Evolutionary conservation across 345 rosid genomes (phyloP).

Genomic region (Sisymbrium altissimum): DNA sequence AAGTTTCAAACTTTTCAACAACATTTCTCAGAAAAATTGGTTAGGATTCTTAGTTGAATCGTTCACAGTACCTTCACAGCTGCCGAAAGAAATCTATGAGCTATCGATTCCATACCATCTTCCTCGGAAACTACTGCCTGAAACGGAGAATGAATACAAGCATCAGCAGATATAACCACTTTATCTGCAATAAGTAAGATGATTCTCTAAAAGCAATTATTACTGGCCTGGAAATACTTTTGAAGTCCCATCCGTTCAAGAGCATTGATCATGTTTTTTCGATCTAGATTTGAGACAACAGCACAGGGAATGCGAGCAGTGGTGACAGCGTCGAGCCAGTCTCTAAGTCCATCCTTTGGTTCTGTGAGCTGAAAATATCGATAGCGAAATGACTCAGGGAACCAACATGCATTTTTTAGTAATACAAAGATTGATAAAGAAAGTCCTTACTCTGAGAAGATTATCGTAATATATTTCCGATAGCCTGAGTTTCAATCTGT

Average conservation of each 20-base stretch:
- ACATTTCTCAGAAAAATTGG: neutral
- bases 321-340: constrained; percentile 86
- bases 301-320: constrained; percentile 91
- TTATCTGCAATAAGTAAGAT: neutral
- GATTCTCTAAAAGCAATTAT: constrained; percentile 6
- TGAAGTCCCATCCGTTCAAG: constrained; percentile 71
- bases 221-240: constrained; percentile 79
- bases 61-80: constrained; percentile 67
- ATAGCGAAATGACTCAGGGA: neutral
- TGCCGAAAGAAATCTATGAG: constrained; percentile 90
- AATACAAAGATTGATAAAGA: neutral
- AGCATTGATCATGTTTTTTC: constrained; percentile 66
- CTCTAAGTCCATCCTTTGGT: constrained; percentile 73
- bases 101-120: constrained; percentile 97
- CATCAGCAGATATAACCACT: neutral
- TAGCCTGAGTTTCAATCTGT: constrained; percentile 59
- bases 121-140: constrained; percentile 91
- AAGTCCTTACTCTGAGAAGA: constrained; percentile 56
- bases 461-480: constrained; percentile 63
- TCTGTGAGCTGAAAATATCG: constrained; percentile 46
- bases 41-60: neutral
- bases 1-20: neutral
- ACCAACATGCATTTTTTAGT: neutral
- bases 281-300: constrained; percentile 85
- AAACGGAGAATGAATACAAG: constrained; percentile 11